Conservation (phyloP, 163 green algal genomes). For the Chlamydomonas reinhardtii region DNA sequence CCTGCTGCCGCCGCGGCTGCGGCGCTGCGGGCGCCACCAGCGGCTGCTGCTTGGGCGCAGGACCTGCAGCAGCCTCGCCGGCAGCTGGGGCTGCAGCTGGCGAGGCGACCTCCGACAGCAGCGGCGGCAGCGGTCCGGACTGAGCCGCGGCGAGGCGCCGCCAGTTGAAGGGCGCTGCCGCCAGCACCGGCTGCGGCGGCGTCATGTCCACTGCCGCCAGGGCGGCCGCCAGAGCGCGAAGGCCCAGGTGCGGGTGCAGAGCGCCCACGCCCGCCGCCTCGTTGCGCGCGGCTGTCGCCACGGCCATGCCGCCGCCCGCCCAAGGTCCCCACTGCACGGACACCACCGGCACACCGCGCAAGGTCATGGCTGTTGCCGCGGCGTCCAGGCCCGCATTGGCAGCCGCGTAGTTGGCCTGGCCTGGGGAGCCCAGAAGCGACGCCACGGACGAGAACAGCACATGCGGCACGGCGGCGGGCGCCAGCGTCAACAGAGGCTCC, state of each 20-base stretch:
- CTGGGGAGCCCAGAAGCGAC: constrained; percentile 81
- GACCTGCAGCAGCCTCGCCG: not conserved
- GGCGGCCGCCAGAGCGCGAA: constrained; percentile 61
- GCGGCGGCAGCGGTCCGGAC: not conserved
- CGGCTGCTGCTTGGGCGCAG: not conserved
- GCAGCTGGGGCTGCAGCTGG: not conserved
- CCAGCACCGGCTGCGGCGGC: constrained; percentile 53
- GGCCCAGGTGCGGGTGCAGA: constrained; percentile 56
- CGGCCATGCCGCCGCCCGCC: constrained; percentile 82
- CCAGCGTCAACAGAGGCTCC: constrained; percentile 16
- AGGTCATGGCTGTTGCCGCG: constrained; percentile 25
- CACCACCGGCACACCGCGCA: constrained; percentile 49
- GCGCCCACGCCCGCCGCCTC: constrained; percentile 67
- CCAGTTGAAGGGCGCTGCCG: constrained; percentile 68
- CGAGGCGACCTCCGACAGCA: constrained; percentile 35
- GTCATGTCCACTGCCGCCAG: constrained; percentile 1
- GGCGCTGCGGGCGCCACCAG: not conserved
- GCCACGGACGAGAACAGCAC: constrained; percentile 75
- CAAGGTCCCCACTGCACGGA: constrained; percentile 82
- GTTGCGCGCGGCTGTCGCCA: constrained; percentile 69
- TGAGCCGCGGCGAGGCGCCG: constrained; percentile 7
- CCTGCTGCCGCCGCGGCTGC: not conserved
- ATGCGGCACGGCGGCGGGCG: not conserved
- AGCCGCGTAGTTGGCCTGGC: constrained; percentile 91
- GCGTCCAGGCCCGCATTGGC: constrained; percentile 88